A percentile compares a stretch with the other conserved stretches of the same genome.
phyloP scores from a whole-genome alignment of 768 basidiomycete species.

The Terana coerulea region DNA sequence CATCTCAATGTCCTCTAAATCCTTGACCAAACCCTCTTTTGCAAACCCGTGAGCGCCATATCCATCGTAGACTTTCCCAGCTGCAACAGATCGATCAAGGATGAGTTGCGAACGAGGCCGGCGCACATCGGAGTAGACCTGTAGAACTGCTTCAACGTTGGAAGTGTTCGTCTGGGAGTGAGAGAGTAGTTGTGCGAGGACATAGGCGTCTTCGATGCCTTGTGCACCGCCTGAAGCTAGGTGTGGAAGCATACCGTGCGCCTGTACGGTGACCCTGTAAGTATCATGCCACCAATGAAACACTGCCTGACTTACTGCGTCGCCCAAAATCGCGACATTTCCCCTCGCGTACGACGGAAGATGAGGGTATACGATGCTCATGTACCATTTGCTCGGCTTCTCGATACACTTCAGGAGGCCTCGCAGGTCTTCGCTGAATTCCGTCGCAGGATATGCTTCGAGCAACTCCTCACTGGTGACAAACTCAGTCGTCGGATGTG shows the following conservation, averaged over 20 bases:
- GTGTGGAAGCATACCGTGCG: constrained; percentile 14
- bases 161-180: neutral
- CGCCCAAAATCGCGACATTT: constrained; percentile 47
- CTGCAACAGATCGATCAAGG: constrained; percentile 1
- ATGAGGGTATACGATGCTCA: constrained; percentile 45
- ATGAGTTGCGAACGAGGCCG: constrained; percentile 10
- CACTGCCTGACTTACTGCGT: constrained; percentile 31
- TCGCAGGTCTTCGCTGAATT: constrained; percentile 32
- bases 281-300: neutral
- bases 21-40: constrained; percentile 5
- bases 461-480: constrained; percentile 42
- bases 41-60: constrained; percentile 3
- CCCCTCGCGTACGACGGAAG: constrained; percentile 43
- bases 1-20: neutral
- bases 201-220: constrained; percentile 9
- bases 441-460: constrained; percentile 28
- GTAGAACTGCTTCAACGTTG: constrained; percentile 12
- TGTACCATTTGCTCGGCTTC: constrained; percentile 49
- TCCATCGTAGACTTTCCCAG: constrained; percentile 2
- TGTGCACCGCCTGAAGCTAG: constrained; percentile 13
- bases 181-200: constrained; percentile 9
- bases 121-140: constrained; percentile 7
- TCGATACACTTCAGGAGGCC: constrained; percentile 32
- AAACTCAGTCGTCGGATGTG: constrained; percentile 36
- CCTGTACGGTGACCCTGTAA: too few relatives aligned